Evolutionary conservation across 129 eudicot species (phyloP).

Genomic region (Tanacetum coccineum): DNA sequence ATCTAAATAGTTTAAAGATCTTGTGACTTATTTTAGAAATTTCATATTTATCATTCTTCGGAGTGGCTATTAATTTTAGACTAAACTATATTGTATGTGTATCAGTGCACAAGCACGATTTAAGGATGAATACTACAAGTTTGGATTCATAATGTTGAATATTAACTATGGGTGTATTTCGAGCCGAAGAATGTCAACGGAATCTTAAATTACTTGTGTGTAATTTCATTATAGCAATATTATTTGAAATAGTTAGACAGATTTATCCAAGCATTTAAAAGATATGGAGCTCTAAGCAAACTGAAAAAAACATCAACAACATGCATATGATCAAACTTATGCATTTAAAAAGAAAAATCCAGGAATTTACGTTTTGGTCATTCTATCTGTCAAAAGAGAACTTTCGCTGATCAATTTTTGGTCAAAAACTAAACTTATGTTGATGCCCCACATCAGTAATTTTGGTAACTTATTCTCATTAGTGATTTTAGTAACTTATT

Average conservation of each 20-base stretch:
- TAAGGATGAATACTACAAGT: background rate
- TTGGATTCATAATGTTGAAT: constrained; percentile 62
- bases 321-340: constrained; percentile 9
- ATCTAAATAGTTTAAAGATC: background rate
- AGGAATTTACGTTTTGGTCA: too few relatives aligned
- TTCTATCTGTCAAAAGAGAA: too few relatives aligned
- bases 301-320: background rate
- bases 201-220: constrained; percentile 70
- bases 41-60: too few relatives aligned
- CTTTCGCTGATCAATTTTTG: too few relatives aligned
- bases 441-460: too few relatives aligned
- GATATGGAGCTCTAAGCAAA: background rate
- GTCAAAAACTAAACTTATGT: too few relatives aligned
- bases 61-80: too few relatives aligned
- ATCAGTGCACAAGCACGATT: too few relatives aligned
- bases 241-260: constrained; percentile 5
- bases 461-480: too few relatives aligned
- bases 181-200: constrained; percentile 85
- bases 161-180: constrained; percentile 82
- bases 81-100: too few relatives aligned
- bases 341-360: too few relatives aligned
- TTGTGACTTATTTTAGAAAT: background rate
- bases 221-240: constrained; percentile 2
- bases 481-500: too few relatives aligned
- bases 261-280: background rate